phyloP scores from a whole-genome alignment of 169 alveolate genomes.

The Eimeria praecox region DNA sequence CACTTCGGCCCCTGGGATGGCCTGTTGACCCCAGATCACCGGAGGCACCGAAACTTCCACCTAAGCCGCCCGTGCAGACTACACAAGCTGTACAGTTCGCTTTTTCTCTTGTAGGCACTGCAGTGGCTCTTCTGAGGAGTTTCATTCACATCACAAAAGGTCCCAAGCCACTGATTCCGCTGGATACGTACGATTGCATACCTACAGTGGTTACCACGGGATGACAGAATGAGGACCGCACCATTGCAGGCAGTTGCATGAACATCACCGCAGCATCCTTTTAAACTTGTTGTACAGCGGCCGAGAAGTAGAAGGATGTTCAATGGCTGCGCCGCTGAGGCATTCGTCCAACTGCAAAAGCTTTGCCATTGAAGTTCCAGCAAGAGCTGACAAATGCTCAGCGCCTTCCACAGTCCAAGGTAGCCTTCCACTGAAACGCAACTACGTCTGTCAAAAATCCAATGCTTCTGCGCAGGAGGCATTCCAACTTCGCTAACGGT shows the following conservation, averaged over 20 bases:
- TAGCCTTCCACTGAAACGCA: background rate
- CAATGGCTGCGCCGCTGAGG: constrained; percentile 28
- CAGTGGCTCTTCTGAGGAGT: constrained; percentile 69
- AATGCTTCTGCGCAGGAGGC: constrained; percentile 6
- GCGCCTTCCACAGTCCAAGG: constrained; percentile 4
- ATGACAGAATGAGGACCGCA: background rate
- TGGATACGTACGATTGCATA: constrained; percentile 47
- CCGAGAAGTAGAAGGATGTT: constrained; percentile 40
- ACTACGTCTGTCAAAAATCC: background rate
- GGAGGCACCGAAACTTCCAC: constrained; percentile 29
- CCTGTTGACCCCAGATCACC: constrained; percentile 56
- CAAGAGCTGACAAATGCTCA: constrained; percentile 42
- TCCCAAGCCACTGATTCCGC: background rate
- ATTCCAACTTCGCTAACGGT: constrained; percentile 15
- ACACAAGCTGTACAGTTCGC: constrained; percentile 60
- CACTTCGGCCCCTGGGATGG: constrained; percentile 70
- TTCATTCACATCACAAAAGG: constrained; percentile 30
- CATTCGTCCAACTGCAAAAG: constrained; percentile 25
- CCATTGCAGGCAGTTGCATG: constrained; percentile 52
- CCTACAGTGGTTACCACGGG: background rate
- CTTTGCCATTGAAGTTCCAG: constrained; percentile 60
- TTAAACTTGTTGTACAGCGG: background rate
- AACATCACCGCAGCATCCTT: constrained; percentile 51
- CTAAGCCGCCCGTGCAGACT: constrained; percentile 38
- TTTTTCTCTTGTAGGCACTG: constrained; percentile 66